Percentiles rank a stretch among this genome's conserved stretches.
Conservation (phyloP, 2,329 filamentous ascomycete genomes). For the Aspergillus fructus region DNA sequence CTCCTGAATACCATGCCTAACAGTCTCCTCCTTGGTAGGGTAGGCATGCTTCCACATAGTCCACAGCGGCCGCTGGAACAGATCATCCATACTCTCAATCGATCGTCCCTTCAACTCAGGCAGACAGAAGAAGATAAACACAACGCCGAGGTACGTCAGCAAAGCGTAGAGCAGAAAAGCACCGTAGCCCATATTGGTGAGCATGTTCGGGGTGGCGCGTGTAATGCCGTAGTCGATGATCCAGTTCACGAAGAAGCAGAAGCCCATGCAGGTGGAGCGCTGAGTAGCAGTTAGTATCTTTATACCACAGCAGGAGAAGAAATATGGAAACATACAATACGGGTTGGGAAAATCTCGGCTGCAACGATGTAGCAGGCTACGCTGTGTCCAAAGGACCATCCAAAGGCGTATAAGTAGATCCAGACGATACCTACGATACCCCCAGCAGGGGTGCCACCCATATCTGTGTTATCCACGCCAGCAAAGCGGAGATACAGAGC, state of each 20-base stretch:
- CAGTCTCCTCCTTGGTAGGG: conserved; percentile 2
- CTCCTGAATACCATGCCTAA: not conserved
- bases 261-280: conserved; percentile 4
- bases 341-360: conserved; percentile 5
- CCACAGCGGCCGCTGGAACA: conserved; percentile 38
- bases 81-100: conserved; percentile 35
- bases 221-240: conserved; percentile 9
- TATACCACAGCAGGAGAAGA: not conserved
- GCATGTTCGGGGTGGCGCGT: conserved; percentile 2
- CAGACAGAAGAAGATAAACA: conserved; percentile 8
- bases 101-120: conserved; percentile 5
- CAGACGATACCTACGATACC: conserved; percentile 5
- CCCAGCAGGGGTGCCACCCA: not conserved
- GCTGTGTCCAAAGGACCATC: conserved; percentile 6
- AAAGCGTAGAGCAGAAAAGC: not conserved
- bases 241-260: conserved; percentile 10
- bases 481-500: conserved; percentile 7
- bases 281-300: not conserved
- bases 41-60: conserved; percentile 37
- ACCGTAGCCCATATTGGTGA: conserved; percentile 4
- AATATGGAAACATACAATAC: not conserved
- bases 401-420: conserved; percentile 7
- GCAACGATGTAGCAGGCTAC: conserved; percentile 7
- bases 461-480: not conserved
- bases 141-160: not conserved